Evolutionary conservation across 257 asterid species (phyloP), one percentile per base, ranked within the genome.

Genomic region (Gentiana dahurica): DNA sequence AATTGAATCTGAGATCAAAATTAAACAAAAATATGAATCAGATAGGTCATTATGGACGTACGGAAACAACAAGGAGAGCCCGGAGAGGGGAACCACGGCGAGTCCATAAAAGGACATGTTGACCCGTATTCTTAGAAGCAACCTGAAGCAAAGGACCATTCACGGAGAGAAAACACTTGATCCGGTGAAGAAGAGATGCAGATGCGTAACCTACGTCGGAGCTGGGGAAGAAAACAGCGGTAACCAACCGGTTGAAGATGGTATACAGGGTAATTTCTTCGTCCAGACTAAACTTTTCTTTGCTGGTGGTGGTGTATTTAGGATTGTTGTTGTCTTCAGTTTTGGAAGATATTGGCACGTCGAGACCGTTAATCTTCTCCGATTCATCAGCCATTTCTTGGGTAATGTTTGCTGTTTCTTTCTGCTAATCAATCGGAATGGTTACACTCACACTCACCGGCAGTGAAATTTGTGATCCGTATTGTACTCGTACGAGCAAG

Each of bases 1-100:
- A 36, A n/a, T 3, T 7, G 24, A 53, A 8, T 49, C 24, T 12
- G 4, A 6, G 37, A 50, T 24, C 24, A 24, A 24, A 24, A 24
- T 24, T 24, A 24, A 24, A 44, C 4, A 38, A 34, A 35, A 10
- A 4, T 3, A 0, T 7, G 45, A 59, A 66, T 0, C 43, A 15
- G 6, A 3, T 34, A 38, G 32, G 52, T 4, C 39, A 39, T 6
- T 43, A 35, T 4, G 13, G 12, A 79, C 97, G 71, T 63, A 85
- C 95, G 12, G 92, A 83, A 55, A 77, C 69, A 59, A 85, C 87
- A 39, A 89, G 79, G 35, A 89, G 82, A 53, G 94, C 76, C 34
- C 92, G 94, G 37, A 89, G 70, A 7, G 84, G 71, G 65, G 76
- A 62, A 54, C 97, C 97, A 35, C 79, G 80, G 66, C 85, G 86